These are phyloP conservation scores for Colletotrichum navitas DNA, from an alignment of 2,329 filamentous ascomycete genomes.

Conservation along the genomic window DNA sequence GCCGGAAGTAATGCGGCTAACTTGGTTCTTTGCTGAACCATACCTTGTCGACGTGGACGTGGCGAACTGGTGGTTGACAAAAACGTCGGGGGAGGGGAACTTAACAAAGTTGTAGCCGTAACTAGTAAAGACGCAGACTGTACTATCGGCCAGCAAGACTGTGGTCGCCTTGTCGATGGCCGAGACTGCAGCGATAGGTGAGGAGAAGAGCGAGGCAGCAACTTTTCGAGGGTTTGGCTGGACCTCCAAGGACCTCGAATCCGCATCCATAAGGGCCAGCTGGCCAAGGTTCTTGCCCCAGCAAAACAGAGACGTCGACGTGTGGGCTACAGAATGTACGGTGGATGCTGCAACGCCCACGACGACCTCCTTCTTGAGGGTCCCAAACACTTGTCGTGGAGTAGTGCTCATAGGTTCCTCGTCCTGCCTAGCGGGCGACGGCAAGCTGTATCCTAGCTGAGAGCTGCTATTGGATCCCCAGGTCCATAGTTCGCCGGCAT, in stretches of 20 bases:
- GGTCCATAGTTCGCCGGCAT: conserved; percentile 90
- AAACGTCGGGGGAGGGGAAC: conserved; percentile 80
- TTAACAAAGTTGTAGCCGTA: conserved; percentile 94
- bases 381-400: conserved; percentile 91
- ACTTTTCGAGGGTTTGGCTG: conserved; percentile 88
- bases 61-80: conserved; percentile 77
- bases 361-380: conserved; percentile 87
- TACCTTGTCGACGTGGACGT: conserved; percentile 75
- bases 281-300: conserved; percentile 98
- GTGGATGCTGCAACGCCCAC: conserved; percentile 88
- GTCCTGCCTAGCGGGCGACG: conserved; percentile 74
- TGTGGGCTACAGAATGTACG: conserved; percentile 92
- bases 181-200: conserved; percentile 81
- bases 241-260: conserved; percentile 89
- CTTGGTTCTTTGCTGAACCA: conserved; percentile 73
- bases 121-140: conserved; percentile 94
- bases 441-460: conserved; percentile 87
- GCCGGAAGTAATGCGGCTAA: conserved; percentile 83
- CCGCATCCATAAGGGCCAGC: conserved; percentile 92
- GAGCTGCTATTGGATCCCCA: conserved; percentile 92
- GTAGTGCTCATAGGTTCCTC: conserved; percentile 85
- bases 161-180: conserved; percentile 93
- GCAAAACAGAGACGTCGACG: conserved; percentile 83
- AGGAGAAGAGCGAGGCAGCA: conserved; percentile 83
- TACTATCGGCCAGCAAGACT: conserved; percentile 85